These are phyloP conservation scores for Acer yangbiense DNA, from an alignment of 345 rosid genomes.

Conservation along the genomic window DNA sequence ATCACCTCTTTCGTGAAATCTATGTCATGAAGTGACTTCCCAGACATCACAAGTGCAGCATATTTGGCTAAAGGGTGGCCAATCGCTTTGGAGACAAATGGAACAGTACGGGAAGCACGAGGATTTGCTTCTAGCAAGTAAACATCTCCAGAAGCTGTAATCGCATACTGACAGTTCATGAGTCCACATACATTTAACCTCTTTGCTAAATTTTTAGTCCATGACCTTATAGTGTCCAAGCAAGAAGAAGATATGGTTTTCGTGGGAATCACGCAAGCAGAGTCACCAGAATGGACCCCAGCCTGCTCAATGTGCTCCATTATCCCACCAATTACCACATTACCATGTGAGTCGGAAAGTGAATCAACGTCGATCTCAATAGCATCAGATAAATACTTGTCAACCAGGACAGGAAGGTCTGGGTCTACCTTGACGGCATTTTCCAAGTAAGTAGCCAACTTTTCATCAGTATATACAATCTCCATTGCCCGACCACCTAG, in stretches of 20 bases:
- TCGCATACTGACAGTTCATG: constrained; percentile 95
- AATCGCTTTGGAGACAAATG: constrained; percentile 96
- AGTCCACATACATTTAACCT: constrained; percentile 88
- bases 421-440: constrained; percentile 97
- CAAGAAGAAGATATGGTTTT: constrained; percentile 72
- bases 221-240: constrained; percentile 71
- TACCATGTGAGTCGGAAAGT: constrained; percentile 77
- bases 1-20: constrained; percentile 76
- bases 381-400: constrained; percentile 87
- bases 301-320: constrained; percentile 99
- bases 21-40: constrained; percentile 71
- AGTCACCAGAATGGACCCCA: constrained; percentile 98
- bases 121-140: constrained; percentile 98
- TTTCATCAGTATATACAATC: constrained; percentile 78
- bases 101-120: constrained; percentile 95
- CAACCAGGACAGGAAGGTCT: constrained; percentile 85
- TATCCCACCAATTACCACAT: constrained; percentile 93
- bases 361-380: constrained; percentile 89
- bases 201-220: constrained; percentile 82
- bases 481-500: constrained; percentile 99
- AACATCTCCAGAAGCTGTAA: constrained; percentile 76
- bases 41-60: constrained; percentile 93
- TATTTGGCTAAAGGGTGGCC: constrained; percentile 95
- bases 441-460: constrained; percentile 76
- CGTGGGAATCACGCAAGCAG: constrained; percentile 92